Evolutionary conservation across 179 eudicot species (phyloP), one percentile per base, ranked within the genome.

Genomic region (Patellifolia procumbens): DNA sequence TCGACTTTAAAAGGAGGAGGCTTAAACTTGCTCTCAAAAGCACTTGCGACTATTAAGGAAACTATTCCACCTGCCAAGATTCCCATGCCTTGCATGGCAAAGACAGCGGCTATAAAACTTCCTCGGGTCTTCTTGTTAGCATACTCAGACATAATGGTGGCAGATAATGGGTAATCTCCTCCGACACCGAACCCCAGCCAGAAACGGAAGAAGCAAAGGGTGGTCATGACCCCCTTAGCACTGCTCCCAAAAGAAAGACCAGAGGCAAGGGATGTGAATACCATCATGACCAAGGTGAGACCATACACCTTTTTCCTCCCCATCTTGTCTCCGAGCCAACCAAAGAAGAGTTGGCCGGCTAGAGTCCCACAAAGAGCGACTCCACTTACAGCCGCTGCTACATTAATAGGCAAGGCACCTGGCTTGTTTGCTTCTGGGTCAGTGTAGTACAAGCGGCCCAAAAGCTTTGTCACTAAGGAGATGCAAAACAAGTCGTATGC

Each of bases 161-260:
- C 90, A 0, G 90, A 87, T 28, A 87, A 77, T 3, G 90, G 90
- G 72, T 87, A 87, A 73, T 87, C 90, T 0, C 90, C 90, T 2
- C 90, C 90, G 35, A 87, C 79, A 51, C 90, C 90, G 61, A 87
- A 85, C 2, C 90, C 90, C 0, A 85, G 82, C 90, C 90, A 87
- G 2, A 87, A 87, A 5, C 90, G 74, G 31, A 85, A 87, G 78
- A 85, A 87, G 67, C 90, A 87, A 0, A 85, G 84, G 29, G 84
- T 68, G 43, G 86, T 58, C 86, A 87, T 83, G 13, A 77, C 80
- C 0, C 67, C 83, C 51, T 74, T 85, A 0, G 87, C 24, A 4
- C 24, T 51, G 4, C 31, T 28, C 1, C 88, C 84, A 28, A 83
- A 81, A 17, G 90, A 87, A 2, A 87, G 65, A 0, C 88, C 90